Conservation (phyloP, 495 filamentous ascomycete species). For the Jackrogersella multiformis region DNA sequence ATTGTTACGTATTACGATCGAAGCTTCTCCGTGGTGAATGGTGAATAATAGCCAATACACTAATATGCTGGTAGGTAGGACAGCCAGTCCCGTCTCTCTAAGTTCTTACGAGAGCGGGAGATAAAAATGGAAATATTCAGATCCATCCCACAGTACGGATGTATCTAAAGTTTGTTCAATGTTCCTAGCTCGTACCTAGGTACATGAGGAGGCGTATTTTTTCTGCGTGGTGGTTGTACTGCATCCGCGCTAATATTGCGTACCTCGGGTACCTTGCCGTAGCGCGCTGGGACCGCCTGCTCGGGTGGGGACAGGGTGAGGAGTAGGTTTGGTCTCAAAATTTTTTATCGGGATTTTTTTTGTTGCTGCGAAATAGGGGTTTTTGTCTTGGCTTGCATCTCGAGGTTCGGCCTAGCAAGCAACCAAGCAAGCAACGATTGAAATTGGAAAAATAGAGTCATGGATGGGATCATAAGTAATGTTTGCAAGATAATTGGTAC, state of each 20-base stretch:
- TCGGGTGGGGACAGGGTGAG: conserved; percentile 26
- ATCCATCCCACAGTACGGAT: conserved; percentile 12
- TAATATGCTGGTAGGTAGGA: no score
- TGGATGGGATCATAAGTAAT: not conserved
- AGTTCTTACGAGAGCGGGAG: not conserved
- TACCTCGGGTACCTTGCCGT: conserved; percentile 44
- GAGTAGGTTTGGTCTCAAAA: conserved; percentile 11
- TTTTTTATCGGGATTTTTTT: conserved; percentile 29
- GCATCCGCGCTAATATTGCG: conserved; percentile 43
- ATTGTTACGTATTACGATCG: conserved; percentile 1
- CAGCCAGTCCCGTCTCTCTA: not conserved
- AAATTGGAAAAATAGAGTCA: conserved; percentile 10
- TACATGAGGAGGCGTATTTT: conserved; percentile 5
- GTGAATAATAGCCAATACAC: no score
- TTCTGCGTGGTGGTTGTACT: conserved; percentile 35
- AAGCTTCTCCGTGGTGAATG: not conserved
- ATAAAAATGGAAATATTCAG: conserved; percentile 14
- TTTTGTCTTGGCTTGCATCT: conserved; percentile 40
- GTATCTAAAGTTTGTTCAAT: not conserved
- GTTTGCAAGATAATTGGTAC: not conserved
- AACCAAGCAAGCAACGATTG: conserved; percentile 1
- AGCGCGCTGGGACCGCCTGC: conserved; percentile 33
- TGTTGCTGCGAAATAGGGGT: conserved; percentile 36
- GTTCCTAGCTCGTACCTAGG: not conserved
- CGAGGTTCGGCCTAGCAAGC: conserved; percentile 2